Base-by-base conservation (phyloP, 1,284 basidiomycete genomes). In the Austroboletus novae-zelandiae region DNA sequence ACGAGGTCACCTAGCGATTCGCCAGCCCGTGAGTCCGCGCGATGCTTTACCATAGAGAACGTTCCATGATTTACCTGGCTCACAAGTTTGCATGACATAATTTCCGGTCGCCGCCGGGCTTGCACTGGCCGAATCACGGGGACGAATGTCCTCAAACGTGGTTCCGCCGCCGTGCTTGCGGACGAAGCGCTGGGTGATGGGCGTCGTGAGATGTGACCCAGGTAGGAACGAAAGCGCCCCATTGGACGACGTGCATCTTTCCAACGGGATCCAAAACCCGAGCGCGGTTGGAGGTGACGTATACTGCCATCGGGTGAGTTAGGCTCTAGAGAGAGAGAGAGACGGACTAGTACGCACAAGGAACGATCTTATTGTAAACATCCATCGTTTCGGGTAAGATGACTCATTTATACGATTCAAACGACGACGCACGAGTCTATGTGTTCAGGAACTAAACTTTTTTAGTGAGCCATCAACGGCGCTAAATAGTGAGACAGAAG, bases 241-340 rank as follows among this genome's bases (percentile, higher is more conserved):
- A 60, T 98, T 98, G 45, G 75, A 71, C 1, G 81, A 68, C 7
- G 91, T 94, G 65, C 93, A 95, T 54, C 83, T 80, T 66, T 98
- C 95, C 18, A 98, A 74, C 0, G 95, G 91, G 51, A 98, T 90
- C 96, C 96, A 99, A 65, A 94, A 92, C 0, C 96, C 96, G 6
- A 98, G 77, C 0, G 96, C 95, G 7, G 83, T 86, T 0, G 92
- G 92, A 9, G 96, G 95, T 44, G 90, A 76, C 5, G 94, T 98
- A 69, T 96, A 98, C 93, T 93, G 57, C 25, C 34, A 36, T 35
- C 53, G 29, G 45, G 44, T 18, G 37, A 27, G 11, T 20, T 20
- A 29, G 32, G 18, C 23, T 20, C 18, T 2, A 13, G 20, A 40
- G 20, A 23, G 11, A 25, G 2, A 15, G 9, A 3, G 9, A 15